phyloP scores from a whole-genome alignment of 805 yeast species.

The Nakazawaea populi region DNA sequence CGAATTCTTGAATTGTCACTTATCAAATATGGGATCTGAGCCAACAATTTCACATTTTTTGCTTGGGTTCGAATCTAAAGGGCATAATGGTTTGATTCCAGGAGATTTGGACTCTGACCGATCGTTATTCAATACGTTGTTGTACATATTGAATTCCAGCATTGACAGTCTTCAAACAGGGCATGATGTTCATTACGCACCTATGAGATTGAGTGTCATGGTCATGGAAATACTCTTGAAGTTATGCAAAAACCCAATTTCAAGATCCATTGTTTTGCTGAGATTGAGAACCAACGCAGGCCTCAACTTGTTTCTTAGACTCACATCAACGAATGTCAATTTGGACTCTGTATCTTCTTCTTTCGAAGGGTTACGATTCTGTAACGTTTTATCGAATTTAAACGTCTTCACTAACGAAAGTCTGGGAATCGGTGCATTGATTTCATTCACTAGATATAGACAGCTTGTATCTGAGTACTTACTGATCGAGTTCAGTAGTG shows the following conservation, averaged over 20 bases:
- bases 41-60: constrained; percentile 67
- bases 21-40: constrained; percentile 33
- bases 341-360: constrained; percentile 41
- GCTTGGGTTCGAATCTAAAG: constrained; percentile 58
- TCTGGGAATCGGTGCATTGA: constrained; percentile 44
- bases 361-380: constrained; percentile 49
- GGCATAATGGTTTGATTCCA: constrained; percentile 18
- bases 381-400: constrained; percentile 25
- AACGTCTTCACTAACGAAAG: constrained; percentile 28
- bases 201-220: constrained; percentile 52
- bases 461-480: constrained; percentile 57
- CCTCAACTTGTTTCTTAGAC: constrained; percentile 39
- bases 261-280: constrained; percentile 45
- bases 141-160: constrained; percentile 43
- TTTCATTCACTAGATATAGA: constrained; percentile 58
- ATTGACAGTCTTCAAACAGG: constrained; percentile 32
- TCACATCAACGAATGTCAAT: constrained; percentile 48
- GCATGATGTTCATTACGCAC: constrained; percentile 39
- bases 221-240: constrained; percentile 58
- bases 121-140: constrained; percentile 51
- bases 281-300: constrained; percentile 41
- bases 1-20: constrained; percentile 46
- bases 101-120: constrained; percentile 50
- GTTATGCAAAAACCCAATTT: constrained; percentile 50
- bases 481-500: constrained; percentile 66